Evolutionary conservation across 2,329 filamentous ascomycete genomes (phyloP), one percentile per base, ranked within the genome.

Genomic region (Apiospora malaysiana): DNA sequence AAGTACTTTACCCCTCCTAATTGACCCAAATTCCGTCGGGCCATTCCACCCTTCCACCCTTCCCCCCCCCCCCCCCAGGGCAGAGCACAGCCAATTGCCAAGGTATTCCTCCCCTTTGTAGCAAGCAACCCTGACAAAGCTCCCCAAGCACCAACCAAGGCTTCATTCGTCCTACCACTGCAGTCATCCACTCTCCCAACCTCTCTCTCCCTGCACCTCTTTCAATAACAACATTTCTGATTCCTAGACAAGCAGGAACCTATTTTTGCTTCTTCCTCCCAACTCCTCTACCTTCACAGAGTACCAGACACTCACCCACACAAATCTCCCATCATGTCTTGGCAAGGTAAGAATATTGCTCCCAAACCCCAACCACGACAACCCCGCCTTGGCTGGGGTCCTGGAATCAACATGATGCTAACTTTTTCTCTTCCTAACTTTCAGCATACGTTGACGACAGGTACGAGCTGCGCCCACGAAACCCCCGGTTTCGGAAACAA

Each of bases 301-400:
- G 51, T 59, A 65, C 68, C 56, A 40, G 56, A 40, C 56, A 40
- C 27, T 5, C 56, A 40, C 27, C 2, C 56, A 74, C 42, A 71
- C 51, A 67, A 63, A 70, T 67, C 70, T 66, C 67, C 66, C 70
- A 72, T 77, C 80, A 92, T 93, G 91, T 93, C 91, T 83, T 93
- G 91, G 91, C 91, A 94, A 91, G 89, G 92, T 93, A 82, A 76
- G 82, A 79, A 78, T 79, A 42, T 71, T 71, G 71, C 68, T 69
- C 68, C 70, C 74, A 74, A 68, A 74, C 46, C 67, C n/a, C 46
- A 68, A 68, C 46, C 46, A 68, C n/a, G n/a, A 27, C 67, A 68
- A 68, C 45, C 67, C 45, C 47, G 47, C 45, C 45, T 68, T 47
- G 25, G 21, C 46, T 51, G 37, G 25, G 5, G 14, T 27, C 42